These are phyloP conservation scores for Ophiocordyceps camponoti-saundersi DNA, from an alignment of 2,329 filamentous ascomycete species.

Conservation along the genomic window DNA sequence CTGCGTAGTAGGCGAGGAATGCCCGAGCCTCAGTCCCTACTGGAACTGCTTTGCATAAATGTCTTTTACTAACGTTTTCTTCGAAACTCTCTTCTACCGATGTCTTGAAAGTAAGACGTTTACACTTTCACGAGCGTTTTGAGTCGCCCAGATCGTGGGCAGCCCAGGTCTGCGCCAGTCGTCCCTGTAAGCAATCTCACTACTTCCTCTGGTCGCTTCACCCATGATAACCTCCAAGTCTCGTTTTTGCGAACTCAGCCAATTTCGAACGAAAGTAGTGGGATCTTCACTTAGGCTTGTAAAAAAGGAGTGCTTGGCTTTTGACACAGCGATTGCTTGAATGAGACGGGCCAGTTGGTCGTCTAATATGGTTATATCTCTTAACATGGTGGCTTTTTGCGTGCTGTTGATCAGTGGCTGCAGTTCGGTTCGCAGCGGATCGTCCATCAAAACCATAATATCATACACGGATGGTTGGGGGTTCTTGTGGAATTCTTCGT, in stretches of 20 bases:
- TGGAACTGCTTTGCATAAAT: no score
- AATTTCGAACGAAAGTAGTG: constrained; percentile 66
- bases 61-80: no score
- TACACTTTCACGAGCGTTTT: constrained; percentile 45
- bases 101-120: constrained; percentile 41
- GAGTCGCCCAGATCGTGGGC: constrained; percentile 37
- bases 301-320: constrained; percentile 83
- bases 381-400: constrained; percentile 53
- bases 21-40: no score
- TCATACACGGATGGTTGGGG: constrained; percentile 78
- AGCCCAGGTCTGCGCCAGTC: constrained; percentile 51
- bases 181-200: constrained; percentile 36
- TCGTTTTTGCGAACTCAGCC: constrained; percentile 80
- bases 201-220: constrained; percentile 51
- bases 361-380: constrained; percentile 61
- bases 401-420: constrained; percentile 50
- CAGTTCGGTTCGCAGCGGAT: constrained; percentile 57
- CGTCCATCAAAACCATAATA: constrained; percentile 67
- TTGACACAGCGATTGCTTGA: constrained; percentile 68
- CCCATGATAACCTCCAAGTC: constrained; percentile 81
- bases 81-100: no score
- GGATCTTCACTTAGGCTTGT: constrained; percentile 65
- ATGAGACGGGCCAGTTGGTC: constrained; percentile 72
- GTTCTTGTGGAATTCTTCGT: constrained; percentile 61
- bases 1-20: no score